phyloP scores from a whole-genome alignment of 306 rosid species.

The Leucaena leucocephala region DNA sequence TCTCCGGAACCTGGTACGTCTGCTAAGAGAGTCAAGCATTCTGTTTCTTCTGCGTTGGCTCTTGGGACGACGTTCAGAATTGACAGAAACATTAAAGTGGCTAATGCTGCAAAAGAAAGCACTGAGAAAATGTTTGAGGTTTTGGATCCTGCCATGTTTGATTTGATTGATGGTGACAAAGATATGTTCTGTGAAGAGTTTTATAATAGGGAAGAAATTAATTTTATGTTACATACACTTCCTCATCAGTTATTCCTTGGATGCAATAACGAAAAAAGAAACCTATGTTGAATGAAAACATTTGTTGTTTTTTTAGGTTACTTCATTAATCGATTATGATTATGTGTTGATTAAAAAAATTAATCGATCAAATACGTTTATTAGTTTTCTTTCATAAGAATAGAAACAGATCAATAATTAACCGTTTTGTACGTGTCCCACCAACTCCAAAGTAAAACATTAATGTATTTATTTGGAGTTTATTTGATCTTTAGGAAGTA shows the following conservation, averaged over 20 bases:
- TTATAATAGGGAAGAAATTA: background rate
- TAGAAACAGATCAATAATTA: background rate
- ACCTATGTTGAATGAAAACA: background rate
- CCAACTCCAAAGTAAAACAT: background rate
- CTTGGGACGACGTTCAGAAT: background rate
- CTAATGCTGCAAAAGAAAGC: background rate
- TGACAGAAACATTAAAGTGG: background rate
- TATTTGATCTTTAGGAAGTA: no score
- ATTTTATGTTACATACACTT: background rate
- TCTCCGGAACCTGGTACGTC: background rate
- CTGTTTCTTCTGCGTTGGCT: background rate
- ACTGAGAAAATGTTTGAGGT: background rate
- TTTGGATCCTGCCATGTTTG: background rate
- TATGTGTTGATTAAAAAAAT: no score
- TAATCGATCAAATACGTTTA: background rate
- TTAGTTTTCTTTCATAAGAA: background rate
- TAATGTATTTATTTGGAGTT: no score
- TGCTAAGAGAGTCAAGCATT: background rate
- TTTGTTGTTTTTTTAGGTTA: background rate
- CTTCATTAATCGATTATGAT: background rate
- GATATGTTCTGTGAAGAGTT: background rate
- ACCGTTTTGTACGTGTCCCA: background rate
- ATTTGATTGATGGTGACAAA: background rate
- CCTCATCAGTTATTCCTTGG: background rate
- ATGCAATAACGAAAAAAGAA: background rate